Base-by-base conservation (phyloP, 805 yeast species). In the Saccharomycopsis lassenensis region DNA sequence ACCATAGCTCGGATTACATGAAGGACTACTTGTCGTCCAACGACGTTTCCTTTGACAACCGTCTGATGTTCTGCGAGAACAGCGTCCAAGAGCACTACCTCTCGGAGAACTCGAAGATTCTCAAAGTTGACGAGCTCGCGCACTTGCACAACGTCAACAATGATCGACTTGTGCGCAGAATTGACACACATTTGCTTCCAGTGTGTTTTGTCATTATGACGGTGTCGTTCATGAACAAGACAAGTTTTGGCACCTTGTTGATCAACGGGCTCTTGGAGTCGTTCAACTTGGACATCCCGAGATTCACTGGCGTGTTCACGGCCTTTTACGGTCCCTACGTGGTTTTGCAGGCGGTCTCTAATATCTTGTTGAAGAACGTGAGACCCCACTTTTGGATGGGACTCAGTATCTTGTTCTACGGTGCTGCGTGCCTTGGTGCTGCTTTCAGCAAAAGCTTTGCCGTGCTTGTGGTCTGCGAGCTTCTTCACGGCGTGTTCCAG, bases 241-340 rank as follows among this genome's bases (percentile, higher is more conserved):
- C 82, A 40, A 83, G 83, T 54, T 77, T 83, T 43, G 74, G 87
- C 17, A 80, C 82, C 54, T 91, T 93, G 5, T 74, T 74, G 43
- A 68, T 77, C 37, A 80, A 80, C 50, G 85, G 85, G 7, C 61
- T 83, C 62, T 63, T 64, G 15, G 54, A 49, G 1, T 80, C 74
- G 39, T 54, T 83, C 23, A 48, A 62, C 10, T 59, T 83, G 29
- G 52, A 55, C 2, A 77, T 77, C 5, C 62, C 64, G 43, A 74
- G 77, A 48, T 77, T 65, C 59, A 72, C 76, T 49, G 64, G 62
- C 24, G 78, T 80, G 3, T 63, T 79, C 46, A 74, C 83, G 7
- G 69, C 78, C 6, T 80, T 79, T 55, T 80, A 78, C 46, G 77
- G 77, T n/a, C 85, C 85, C 4, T 80, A 80, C 50, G 61, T 78